A percentile compares a stretch with the other conserved stretches of the same genome.
These are phyloP conservation scores for Apiotrichum brassicae DNA, from an alignment of 1,284 basidiomycete genomes.

Conservation along the genomic window DNA sequence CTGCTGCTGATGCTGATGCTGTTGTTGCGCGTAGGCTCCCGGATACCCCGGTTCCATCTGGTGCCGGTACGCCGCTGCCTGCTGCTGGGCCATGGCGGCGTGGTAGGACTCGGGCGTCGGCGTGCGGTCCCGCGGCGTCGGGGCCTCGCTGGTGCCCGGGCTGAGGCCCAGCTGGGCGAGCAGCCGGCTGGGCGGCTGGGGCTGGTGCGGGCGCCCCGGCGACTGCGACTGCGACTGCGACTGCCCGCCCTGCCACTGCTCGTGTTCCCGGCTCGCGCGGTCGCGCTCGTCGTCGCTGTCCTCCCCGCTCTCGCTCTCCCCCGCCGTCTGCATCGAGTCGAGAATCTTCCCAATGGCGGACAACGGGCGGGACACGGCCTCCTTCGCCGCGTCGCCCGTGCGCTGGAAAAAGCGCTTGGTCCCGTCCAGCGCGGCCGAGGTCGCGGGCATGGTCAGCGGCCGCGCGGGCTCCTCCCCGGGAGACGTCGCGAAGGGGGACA, in stretches of 20 bases:
- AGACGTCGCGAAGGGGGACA: constrained; percentile 37
- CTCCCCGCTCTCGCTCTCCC: constrained; percentile 23
- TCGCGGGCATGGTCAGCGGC: constrained; percentile 59
- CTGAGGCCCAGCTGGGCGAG: constrained; percentile 18
- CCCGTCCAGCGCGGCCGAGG: constrained; percentile 60
- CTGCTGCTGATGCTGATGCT: background rate
- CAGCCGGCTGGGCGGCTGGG: constrained; percentile 12
- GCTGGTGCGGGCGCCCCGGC: background rate
- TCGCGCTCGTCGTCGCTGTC: constrained; percentile 23
- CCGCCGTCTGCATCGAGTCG: constrained; percentile 52
- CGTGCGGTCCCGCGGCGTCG: constrained; percentile 6
- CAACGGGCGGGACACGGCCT: constrained; percentile 75
- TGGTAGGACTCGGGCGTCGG: constrained; percentile 5
- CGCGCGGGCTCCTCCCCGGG: constrained; percentile 77
- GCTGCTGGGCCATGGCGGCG: background rate
- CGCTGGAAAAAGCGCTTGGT: constrained; percentile 75
- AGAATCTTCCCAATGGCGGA: constrained; percentile 81
- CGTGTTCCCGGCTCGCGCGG: background rate
- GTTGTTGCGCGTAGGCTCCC: background rate
- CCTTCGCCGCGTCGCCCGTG: constrained; percentile 61
- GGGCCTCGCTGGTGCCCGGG: constrained; percentile 4
- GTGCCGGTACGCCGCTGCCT: background rate
- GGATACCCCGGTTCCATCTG: background rate
- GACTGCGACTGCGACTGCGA: background rate
- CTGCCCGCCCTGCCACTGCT: constrained; percentile 1